Percentiles rank a stretch among this genome's conserved stretches.
phyloP scores from a whole-genome alignment of 2,329 filamentous ascomycete species.

The Fusarium heterosporum region DNA sequence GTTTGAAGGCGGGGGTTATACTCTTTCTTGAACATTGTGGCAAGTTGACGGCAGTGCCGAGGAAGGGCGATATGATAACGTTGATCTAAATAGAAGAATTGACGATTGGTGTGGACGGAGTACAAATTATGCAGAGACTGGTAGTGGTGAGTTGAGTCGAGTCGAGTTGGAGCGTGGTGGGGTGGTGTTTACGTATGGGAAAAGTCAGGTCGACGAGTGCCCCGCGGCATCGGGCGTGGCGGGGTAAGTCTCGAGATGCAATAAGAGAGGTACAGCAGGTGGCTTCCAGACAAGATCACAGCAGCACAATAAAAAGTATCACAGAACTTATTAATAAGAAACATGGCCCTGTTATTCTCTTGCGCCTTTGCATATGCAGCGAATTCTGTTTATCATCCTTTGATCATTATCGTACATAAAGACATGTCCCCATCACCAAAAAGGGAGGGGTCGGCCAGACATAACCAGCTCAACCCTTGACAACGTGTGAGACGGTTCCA shows the following conservation, averaged over 20 bases:
- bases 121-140: neutral
- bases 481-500: constrained; percentile 69
- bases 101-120: neutral
- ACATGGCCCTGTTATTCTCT: constrained; percentile 26
- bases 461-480: constrained; percentile 59
- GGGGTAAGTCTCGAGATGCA: constrained; percentile 49
- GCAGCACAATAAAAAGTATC: neutral
- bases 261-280: constrained; percentile 32
- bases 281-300: neutral
- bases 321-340: neutral
- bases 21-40: constrained; percentile 94
- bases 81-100: rapidly evolving
- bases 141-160: constrained; percentile 4
- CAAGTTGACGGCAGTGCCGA: constrained; percentile 33
- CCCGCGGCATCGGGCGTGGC: constrained; percentile 45
- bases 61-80: neutral
- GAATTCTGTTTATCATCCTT: constrained; percentile 1
- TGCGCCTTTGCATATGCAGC: constrained; percentile 6
- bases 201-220: constrained; percentile 44
- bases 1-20: constrained; percentile 56
- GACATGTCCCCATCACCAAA: neutral
- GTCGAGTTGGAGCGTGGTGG: constrained; percentile 37
- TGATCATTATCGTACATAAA: constrained; percentile 30
- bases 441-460: constrained; percentile 9
- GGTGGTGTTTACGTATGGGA: constrained; percentile 39